Conservation (phyloP, 176 grass and related monocot genomes). For the Echinochloa phyllopogon region DNA sequence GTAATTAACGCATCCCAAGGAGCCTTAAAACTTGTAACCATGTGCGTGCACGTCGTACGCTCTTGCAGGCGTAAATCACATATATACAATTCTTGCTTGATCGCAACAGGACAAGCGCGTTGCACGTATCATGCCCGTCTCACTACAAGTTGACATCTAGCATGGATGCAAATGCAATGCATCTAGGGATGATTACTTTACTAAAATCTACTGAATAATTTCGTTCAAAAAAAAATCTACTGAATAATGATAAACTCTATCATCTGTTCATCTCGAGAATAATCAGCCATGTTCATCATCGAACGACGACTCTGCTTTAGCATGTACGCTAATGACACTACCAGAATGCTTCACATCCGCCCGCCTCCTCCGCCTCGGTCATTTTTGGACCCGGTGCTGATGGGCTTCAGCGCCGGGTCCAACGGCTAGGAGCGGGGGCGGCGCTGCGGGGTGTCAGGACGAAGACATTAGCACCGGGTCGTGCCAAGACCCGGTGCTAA, state of each 20-base stretch:
- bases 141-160: slow-evolving; percentile 15
- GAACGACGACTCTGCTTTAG: not conserved
- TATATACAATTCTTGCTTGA: not conserved
- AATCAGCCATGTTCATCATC: not conserved
- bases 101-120: slow-evolving; percentile 2
- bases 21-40: slow-evolving; percentile 40
- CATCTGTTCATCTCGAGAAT: not conserved
- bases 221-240: too few relatives aligned
- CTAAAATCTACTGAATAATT: not conserved
- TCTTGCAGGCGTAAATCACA: not conserved
- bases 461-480: too few relatives aligned
- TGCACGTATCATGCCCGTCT: slow-evolving; percentile 24
- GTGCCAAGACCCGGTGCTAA: too few relatives aligned
- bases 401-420: too few relatives aligned
- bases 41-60: not conserved
- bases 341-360: too few relatives aligned
- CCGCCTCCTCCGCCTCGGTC: too few relatives aligned
- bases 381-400: too few relatives aligned
- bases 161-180: not conserved
- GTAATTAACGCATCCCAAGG: slow-evolving; percentile 27
- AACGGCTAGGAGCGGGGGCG: too few relatives aligned
- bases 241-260: not conserved
- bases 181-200: not conserved
- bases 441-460: too few relatives aligned
- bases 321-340: slow-evolving; percentile 8